Conservation (phyloP, 2,329 filamentous ascomycete species). For the Neofusicoccum parvum region DNA sequence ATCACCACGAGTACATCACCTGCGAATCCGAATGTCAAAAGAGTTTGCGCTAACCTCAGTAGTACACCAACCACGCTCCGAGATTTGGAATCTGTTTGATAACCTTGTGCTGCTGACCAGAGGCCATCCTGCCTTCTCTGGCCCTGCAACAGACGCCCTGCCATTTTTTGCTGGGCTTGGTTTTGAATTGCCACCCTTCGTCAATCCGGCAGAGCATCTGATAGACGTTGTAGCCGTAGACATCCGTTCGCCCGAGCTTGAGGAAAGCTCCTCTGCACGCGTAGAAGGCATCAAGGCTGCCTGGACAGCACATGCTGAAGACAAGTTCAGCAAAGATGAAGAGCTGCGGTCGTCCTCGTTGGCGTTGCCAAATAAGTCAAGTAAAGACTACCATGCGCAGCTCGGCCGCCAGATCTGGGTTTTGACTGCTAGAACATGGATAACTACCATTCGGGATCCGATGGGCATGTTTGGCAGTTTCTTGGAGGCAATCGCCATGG, state of each 20-base stretch:
- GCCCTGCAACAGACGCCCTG: slow-evolving; percentile 59
- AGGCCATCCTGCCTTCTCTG: slow-evolving; percentile 70
- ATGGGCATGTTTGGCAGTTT: slow-evolving; percentile 73
- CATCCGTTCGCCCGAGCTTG: slow-evolving; percentile 67
- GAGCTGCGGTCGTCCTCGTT: not conserved
- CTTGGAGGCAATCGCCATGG: slow-evolving; percentile 70
- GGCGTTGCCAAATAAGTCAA: not conserved
- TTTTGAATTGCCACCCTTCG: slow-evolving; percentile 67
- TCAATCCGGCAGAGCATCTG: slow-evolving; percentile 76
- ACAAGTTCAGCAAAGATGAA: slow-evolving; percentile 17
- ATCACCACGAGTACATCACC: slow-evolving; percentile 60
- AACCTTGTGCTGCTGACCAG: slow-evolving; percentile 68
- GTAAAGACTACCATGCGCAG: slow-evolving; percentile 49
- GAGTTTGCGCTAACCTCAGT: not conserved
- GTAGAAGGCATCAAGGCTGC: slow-evolving; percentile 58
- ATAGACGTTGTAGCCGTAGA: slow-evolving; percentile 76
- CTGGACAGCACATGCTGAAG: slow-evolving; percentile 6
- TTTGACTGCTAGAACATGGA: slow-evolving; percentile 68
- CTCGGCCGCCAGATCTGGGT: slow-evolving; percentile 66
- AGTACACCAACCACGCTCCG: slow-evolving; percentile 74
- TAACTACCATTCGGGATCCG: slow-evolving; percentile 74
- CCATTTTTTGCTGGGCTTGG: slow-evolving; percentile 65
- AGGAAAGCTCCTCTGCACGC: slow-evolving; percentile 60
- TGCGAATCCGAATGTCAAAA: not conserved
- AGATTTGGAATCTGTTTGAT: slow-evolving; percentile 79